Evolutionary conservation across 352 stramenopile species (phyloP).

Genomic region (Globisporangium nagaii): DNA sequence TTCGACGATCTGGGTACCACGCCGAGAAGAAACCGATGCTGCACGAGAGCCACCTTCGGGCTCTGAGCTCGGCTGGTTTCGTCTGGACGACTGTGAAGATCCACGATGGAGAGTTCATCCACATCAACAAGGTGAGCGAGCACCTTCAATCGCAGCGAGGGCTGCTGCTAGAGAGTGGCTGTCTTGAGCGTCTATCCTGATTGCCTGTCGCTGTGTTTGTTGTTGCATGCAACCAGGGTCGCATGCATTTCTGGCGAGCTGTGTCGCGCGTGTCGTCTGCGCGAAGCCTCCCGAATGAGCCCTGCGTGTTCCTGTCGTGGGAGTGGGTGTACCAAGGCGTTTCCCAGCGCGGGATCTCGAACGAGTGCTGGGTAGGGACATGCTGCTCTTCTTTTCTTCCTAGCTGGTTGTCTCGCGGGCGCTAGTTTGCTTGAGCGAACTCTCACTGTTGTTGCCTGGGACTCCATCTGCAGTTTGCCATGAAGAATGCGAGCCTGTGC

Average conservation of each 20-base stretch:
- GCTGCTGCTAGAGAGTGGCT: not conserved
- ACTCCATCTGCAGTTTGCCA: constrained; percentile 53
- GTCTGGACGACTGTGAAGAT: constrained; percentile 71
- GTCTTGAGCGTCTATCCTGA: too few relatives aligned
- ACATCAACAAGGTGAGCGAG: constrained; percentile 68
- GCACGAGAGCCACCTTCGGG: constrained; percentile 64
- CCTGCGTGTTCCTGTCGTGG: constrained; percentile 78
- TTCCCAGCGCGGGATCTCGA: constrained; percentile 71
- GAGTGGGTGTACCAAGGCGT: constrained; percentile 85
- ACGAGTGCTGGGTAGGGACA: constrained; percentile 65
- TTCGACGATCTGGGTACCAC: constrained; percentile 58
- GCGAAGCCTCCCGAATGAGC: constrained; percentile 20
- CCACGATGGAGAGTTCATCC: constrained; percentile 72
- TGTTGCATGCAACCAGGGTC: constrained; percentile 27
- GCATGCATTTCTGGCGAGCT: constrained; percentile 80
- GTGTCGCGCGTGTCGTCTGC: constrained; percentile 38
- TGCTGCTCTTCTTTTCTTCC: not conserved
- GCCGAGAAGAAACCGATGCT: constrained; percentile 61
- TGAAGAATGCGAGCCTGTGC: constrained; percentile 73
- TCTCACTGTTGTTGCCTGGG: not conserved
- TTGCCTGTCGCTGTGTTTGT: too few relatives aligned
- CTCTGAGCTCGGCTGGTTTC: constrained; percentile 61
- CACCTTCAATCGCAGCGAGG: too few relatives aligned
- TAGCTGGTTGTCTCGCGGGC: not conserved
- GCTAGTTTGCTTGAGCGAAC: not conserved